Base-by-base conservation (phyloP, 148 eudicot species). In the Talinum fruticosum region DNA sequence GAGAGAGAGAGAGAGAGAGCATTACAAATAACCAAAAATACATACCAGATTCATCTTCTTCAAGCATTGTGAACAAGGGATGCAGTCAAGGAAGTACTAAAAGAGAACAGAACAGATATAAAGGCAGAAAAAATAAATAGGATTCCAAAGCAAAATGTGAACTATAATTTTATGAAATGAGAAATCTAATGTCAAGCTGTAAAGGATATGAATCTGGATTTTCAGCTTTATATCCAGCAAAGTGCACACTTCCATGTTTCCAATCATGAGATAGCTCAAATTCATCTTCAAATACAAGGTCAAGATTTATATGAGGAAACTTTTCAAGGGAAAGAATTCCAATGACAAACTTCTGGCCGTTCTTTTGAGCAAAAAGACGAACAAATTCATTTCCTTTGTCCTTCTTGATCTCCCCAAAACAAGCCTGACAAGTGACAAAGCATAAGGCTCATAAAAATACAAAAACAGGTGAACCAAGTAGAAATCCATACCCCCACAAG, bases 181-280 rank as follows among this genome's bases (percentile, higher is more conserved):
- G n/a, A 28, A n/a, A 69, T 16, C 14, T 38, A 24, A 78, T 18
- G 3, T 38, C 32, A 71, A 59, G 47, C 47, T 3, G 33, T 66
- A 77, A 86, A 83, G 92, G 91, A 87, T 89, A 91, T 86, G 80
- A 73, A 5, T 78, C 86, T 41, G 82, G 85, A 69, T 80, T 82
- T 12, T 47, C 66, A 47, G 90, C 86, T 81, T 36, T 82, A 76
- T 93, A 90, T 79, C 97, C 97, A 76, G 59, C 79, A 82, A 90
- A 86, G 83, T 82, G 88, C 59, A 93, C 90, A 77, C 88, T 89
- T 78, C 93, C 97, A 82, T 84, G 79, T 85, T 90, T 93, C 86
- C 87, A 82, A 83, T 88, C 90, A 86, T 93, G 97, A 33, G 90
- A 87, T 71, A 93, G 82, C 78, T 88, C 88, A 86, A 93, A 89